phyloP scores from a whole-genome alignment of 2,329 filamentous ascomycete species.

The Fusarium sp. region DNA sequence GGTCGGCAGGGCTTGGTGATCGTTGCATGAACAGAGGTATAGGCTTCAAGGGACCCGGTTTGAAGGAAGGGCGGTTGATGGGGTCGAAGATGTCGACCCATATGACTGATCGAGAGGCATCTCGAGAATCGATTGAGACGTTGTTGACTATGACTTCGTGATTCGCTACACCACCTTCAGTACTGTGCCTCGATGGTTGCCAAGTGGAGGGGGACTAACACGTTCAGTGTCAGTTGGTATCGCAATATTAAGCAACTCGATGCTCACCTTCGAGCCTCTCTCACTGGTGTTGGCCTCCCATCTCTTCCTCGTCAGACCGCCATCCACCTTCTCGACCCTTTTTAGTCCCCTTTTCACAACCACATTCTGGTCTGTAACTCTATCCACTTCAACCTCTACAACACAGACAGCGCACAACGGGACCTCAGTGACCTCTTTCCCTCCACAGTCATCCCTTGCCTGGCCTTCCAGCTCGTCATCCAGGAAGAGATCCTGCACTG shows the following conservation, averaged over 20 bases:
- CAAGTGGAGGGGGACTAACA: conserved; percentile 8
- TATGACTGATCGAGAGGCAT: conserved; percentile 54
- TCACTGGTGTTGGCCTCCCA: conserved; percentile 55
- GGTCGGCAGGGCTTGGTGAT: conserved; percentile 36
- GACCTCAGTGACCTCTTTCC: conserved; percentile 60
- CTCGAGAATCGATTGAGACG: conserved; percentile 32
- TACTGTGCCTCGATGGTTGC: conserved; percentile 7
- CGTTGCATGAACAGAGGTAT: conserved; percentile 63
- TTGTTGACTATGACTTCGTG: conserved; percentile 19
- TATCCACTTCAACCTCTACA: conserved; percentile 57
- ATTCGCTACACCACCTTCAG: conserved; percentile 15
- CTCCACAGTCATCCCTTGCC: conserved; percentile 15
- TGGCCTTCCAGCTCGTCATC: conserved; percentile 15
- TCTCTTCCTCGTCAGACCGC: conserved; percentile 60
- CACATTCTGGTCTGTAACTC: conserved; percentile 49
- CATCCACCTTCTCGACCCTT: conserved; percentile 60
- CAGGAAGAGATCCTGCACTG: conserved; percentile 54
- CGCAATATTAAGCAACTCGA: too few species aligned
- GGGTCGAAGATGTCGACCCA: conserved; percentile 67
- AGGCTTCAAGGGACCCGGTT: conserved; percentile 64
- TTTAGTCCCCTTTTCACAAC: conserved; percentile 60
- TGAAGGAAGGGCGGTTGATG: conserved; percentile 61
- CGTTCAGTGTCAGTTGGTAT: conserved; percentile 12
- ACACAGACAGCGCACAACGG: conserved; percentile 65
- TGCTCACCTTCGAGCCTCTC: conserved; percentile 17